Conservation (phyloP, 192 early-diverging fungal genomes). For the Chytriomyces hyalinus region DNA sequence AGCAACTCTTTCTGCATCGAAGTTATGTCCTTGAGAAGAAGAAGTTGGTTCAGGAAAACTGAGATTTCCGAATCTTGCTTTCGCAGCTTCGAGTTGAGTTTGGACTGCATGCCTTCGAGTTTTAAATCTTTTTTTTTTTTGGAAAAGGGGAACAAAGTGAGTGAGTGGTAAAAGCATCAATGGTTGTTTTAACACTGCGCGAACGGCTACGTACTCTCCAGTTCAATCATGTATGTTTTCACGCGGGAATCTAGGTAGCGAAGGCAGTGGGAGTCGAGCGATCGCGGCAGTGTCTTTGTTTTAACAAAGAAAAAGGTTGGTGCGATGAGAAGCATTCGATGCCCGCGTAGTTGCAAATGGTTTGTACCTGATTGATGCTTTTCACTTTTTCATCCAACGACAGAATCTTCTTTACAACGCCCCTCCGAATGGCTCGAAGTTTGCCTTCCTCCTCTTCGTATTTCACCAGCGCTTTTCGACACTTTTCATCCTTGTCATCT, state of each 20-base stretch:
- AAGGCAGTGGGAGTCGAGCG: constrained; percentile 36
- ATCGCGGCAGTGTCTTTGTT: constrained; percentile 40
- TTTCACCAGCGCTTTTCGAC: not conserved
- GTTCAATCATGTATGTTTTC: constrained; percentile 39
- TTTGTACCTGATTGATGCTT: constrained; percentile 43
- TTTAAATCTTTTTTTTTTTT: constrained; percentile 10
- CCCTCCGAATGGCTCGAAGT: constrained; percentile 17
- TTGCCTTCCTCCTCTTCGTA: constrained; percentile 24
- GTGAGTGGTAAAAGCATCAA: not conserved
- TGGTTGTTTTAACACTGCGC: not conserved
- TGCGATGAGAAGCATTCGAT: not conserved
- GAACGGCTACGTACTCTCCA: constrained; percentile 43
- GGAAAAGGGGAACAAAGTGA: not conserved
- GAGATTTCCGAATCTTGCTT: constrained; percentile 5
- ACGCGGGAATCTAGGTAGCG: constrained; percentile 43
- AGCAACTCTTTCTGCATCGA: constrained; percentile 30
- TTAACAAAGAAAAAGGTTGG: not conserved
- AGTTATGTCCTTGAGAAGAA: constrained; percentile 24
- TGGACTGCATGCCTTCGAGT: constrained; percentile 18
- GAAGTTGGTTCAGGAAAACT: constrained; percentile 3
- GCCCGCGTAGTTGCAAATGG: no score
- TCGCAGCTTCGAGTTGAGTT: constrained; percentile 12
- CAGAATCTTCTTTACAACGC: constrained; percentile 16
- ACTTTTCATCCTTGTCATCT: not conserved
- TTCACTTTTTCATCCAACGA: constrained; percentile 49